Conservation (phyloP, 2,329 filamentous ascomycete genomes). For the Trichoderma gracile region DNA sequence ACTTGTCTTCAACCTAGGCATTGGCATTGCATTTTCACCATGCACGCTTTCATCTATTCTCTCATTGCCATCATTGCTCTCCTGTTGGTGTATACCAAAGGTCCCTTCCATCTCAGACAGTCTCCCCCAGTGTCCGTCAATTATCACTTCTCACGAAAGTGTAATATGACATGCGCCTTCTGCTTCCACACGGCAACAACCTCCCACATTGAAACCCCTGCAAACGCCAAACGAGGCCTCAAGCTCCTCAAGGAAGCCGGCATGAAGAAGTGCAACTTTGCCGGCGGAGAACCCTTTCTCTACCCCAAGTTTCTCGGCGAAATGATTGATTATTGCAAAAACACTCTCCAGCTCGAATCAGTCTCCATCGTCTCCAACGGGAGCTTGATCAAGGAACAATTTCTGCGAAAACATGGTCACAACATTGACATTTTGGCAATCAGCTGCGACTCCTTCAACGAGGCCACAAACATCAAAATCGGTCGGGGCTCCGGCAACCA, state of each 20-base stretch:
- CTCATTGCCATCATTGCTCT: neutral
- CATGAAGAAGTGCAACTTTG: slow-evolving; percentile 17
- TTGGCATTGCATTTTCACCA: neutral
- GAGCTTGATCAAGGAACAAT: neutral
- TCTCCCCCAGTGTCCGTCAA: neutral
- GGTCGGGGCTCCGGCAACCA: slow-evolving; percentile 1
- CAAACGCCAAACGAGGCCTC: neutral
- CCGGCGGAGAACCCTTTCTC: slow-evolving; percentile 5
- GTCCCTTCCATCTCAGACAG: neutral
- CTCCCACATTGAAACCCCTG: neutral
- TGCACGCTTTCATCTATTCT: neutral
- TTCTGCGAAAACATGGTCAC: neutral
- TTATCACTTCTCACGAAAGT: neutral
- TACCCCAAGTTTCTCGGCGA: neutral
- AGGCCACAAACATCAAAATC: neutral
- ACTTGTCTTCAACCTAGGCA: no score
- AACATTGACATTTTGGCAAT: slow-evolving; percentile 2
- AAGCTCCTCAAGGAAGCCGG: neutral
- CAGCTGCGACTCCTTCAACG: neutral
- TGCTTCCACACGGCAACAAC: neutral
- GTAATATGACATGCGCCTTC: neutral
- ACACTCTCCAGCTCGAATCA: neutral
- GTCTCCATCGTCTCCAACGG: slow-evolving; percentile 1
- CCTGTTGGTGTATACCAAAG: neutral
- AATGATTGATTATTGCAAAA: neutral